Conservation (phyloP, 208 protist species). For the Novymonas esmeraldas region DNA sequence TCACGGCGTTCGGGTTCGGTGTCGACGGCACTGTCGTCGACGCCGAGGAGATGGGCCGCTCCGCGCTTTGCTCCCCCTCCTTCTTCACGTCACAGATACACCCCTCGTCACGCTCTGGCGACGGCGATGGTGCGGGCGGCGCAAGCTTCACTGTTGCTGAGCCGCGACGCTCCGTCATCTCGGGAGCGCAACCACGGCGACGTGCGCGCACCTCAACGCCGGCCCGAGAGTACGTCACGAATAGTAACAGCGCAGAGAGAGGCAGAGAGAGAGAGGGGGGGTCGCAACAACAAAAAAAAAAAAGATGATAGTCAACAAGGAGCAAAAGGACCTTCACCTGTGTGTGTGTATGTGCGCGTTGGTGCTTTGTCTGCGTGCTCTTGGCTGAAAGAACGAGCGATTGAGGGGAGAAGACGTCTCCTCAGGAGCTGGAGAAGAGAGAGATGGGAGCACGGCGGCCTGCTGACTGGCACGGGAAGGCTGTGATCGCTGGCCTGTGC, state of each 20-base stretch:
- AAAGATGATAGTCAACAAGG: too few relatives aligned
- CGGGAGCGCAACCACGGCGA: background rate
- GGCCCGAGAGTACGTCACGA: too few relatives aligned
- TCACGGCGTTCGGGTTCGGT: conserved; percentile 15
- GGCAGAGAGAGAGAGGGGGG: background rate
- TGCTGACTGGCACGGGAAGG: too few relatives aligned
- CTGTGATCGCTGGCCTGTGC: too few relatives aligned
- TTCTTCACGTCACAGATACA: background rate
- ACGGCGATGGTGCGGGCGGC: conserved; percentile 34
- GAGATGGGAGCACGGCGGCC: background rate
- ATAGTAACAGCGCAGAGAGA: too few relatives aligned
- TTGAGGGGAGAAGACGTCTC: background rate
- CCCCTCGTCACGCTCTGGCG: conserved; percentile 19
- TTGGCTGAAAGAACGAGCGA: too few relatives aligned
- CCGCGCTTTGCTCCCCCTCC: conserved; percentile 6
- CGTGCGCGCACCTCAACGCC: background rate
- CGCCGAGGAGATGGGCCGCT: conserved; percentile 12
- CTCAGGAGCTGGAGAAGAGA: background rate
- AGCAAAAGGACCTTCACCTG: too few relatives aligned
- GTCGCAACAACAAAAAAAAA: background rate
- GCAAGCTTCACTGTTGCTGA: conserved; percentile 20
- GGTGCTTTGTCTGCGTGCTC: background rate
- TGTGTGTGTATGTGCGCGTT: background rate
- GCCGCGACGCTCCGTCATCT: conserved; percentile 27
- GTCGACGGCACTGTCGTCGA: conserved; percentile 14